Conservation (phyloP, 331 rosid species). For the Acacia concinna region DNA sequence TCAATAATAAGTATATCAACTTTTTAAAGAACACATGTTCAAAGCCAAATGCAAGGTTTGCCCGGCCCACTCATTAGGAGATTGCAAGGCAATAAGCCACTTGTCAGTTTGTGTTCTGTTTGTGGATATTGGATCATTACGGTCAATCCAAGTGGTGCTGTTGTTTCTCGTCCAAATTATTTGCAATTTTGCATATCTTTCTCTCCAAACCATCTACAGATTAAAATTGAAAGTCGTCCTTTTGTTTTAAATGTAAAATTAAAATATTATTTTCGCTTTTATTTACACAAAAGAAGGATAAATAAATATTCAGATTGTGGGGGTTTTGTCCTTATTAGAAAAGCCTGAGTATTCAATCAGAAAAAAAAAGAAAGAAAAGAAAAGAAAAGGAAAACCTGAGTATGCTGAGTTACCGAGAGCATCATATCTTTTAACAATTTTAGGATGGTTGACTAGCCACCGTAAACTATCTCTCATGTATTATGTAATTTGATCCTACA, state of each 20-base stretch:
- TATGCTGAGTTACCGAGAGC: too few species aligned
- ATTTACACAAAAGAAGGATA: not conserved
- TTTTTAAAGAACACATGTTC: too few species aligned
- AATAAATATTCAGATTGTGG: not conserved
- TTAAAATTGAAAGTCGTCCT: not conserved
- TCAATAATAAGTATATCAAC: too few species aligned
- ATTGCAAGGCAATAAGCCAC: not conserved
- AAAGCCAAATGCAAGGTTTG: too few species aligned
- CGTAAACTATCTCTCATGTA: too few species aligned
- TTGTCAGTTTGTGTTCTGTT: not conserved
- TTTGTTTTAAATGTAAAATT: not conserved
- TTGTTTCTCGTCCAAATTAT: not conserved
- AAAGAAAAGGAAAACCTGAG: too few species aligned
- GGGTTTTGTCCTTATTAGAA: not conserved
- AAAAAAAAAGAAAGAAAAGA: too few species aligned
- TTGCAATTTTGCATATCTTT: not conserved
- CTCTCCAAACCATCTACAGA: not conserved
- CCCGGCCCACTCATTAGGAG: too few species aligned
- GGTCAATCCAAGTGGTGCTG: not conserved
- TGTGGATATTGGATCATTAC: conserved; percentile 13
- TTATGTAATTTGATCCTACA: too few species aligned
- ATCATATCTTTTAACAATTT: too few species aligned
- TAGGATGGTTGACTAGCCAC: too few species aligned
- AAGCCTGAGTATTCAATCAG: too few species aligned
- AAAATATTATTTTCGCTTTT: not conserved